A percentile compares a stretch with the other conserved stretches of the same genome.
phyloP scores from a whole-genome alignment of 2,329 filamentous ascomycete genomes.

The Macrophomina phaseolina region DNA sequence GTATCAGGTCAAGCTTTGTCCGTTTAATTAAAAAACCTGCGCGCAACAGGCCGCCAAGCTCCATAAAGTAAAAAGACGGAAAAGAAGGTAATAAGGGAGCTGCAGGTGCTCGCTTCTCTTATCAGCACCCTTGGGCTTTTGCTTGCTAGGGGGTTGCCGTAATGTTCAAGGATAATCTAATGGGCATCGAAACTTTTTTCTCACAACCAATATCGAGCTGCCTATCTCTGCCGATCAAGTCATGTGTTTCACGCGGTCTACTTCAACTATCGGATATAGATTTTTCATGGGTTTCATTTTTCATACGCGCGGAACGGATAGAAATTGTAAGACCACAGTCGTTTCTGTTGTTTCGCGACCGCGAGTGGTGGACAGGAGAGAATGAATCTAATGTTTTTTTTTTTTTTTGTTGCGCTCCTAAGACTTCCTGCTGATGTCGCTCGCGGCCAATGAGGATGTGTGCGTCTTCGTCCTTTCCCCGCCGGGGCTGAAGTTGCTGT shows the following conservation, averaged over 20 bases:
- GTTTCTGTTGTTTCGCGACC: background rate
- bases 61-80: no score
- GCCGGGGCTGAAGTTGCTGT: no score
- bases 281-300: background rate
- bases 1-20: constrained; percentile 4
- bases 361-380: background rate
- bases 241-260: background rate
- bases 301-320: background rate
- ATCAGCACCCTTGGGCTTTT: background rate
- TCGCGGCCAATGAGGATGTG: no score
- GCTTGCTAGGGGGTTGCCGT: background rate
- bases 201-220: no score
- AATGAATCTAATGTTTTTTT: background rate
- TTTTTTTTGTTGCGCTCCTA: no score
- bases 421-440: no score
- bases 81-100: no score
- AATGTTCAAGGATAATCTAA: no score
- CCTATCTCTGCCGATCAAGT: background rate
- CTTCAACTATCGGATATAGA: background rate
- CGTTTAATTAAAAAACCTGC: background rate
- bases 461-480: no score
- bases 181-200: no score
- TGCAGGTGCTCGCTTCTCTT: no score
- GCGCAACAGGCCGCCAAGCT: background rate
- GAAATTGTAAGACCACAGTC: background rate